Conservation (phyloP, 2,329 filamentous ascomycete species). For the Penicillium psychrosexuale region DNA sequence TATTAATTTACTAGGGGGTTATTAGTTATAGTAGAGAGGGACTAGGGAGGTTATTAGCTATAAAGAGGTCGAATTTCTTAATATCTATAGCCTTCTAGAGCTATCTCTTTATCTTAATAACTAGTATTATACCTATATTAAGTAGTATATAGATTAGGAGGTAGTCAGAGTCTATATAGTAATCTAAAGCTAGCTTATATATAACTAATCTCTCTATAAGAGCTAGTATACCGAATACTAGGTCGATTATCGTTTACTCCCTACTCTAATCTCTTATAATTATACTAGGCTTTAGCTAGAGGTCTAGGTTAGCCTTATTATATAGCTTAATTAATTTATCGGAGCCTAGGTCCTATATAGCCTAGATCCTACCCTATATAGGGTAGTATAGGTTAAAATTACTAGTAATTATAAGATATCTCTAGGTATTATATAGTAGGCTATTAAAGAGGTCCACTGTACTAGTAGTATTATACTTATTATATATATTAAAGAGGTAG, state of each 20-base stretch:
- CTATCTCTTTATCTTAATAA: too few relatives aligned
- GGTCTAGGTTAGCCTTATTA: accelerated
- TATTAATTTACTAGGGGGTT: neutral
- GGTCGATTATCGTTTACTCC: neutral
- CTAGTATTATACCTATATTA: too few relatives aligned
- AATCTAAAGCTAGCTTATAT: neutral
- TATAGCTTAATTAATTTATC: neutral
- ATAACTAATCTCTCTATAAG: neutral
- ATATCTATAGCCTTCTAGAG: neutral
- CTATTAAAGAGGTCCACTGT: neutral
- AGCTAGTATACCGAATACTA: neutral
- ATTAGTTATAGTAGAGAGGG: neutral
- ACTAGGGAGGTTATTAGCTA: neutral
- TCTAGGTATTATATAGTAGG: too few relatives aligned
- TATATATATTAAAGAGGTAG: too few relatives aligned
- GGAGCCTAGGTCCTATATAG: neutral
- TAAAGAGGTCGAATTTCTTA: neutral
- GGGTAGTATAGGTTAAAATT: neutral
- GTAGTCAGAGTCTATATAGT: neutral
- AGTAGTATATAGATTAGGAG: neutral
- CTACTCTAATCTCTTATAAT: neutral
- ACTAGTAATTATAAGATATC: neutral
- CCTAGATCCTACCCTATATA: accelerated
- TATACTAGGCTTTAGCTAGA: neutral
- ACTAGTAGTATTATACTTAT: too few relatives aligned